A percentile compares a stretch with the other conserved stretches of the same genome.
phyloP scores from a whole-genome alignment of 2,329 filamentous ascomycete genomes.

The Fusarium buharicum region DNA sequence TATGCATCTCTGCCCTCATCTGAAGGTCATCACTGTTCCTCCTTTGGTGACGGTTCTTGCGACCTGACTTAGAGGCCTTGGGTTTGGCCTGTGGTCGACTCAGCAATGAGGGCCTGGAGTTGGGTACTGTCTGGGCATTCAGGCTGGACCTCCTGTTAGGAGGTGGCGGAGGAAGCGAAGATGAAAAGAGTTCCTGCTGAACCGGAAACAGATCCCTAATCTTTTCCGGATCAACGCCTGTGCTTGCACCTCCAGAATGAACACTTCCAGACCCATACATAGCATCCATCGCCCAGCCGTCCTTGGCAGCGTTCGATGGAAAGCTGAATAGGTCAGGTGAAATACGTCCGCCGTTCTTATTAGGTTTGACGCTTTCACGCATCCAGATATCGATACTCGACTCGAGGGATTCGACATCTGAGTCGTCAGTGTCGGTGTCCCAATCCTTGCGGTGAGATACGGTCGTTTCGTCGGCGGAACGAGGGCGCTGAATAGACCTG shows the following conservation, averaged over 20 bases:
- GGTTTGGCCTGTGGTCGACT: constrained; percentile 31
- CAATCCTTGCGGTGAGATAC: constrained; percentile 56
- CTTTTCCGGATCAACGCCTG: constrained; percentile 52
- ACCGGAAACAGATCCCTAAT: constrained; percentile 59
- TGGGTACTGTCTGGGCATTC: constrained; percentile 57
- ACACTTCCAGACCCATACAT: constrained; percentile 55
- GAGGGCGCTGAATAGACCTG: constrained; percentile 53
- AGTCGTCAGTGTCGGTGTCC: constrained; percentile 57
- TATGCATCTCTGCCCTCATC: constrained; percentile 41
- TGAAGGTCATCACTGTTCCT: constrained; percentile 49
- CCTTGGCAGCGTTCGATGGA: constrained; percentile 52
- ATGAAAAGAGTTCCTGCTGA: constrained; percentile 53
- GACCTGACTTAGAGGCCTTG: constrained; percentile 31
- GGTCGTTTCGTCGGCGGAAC: constrained; percentile 60
- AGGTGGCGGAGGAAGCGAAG: constrained; percentile 56
- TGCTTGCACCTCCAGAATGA: constrained; percentile 39
- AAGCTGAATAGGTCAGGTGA: constrained; percentile 68
- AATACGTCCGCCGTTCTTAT: constrained; percentile 41
- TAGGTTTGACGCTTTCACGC: constrained; percentile 61
- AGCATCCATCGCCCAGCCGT: constrained; percentile 59
- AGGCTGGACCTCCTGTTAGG: constrained; percentile 66
- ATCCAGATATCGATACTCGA: constrained; percentile 69
- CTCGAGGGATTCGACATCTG: constrained; percentile 55
- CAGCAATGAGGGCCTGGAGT: constrained; percentile 27
- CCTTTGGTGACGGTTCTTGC: constrained; percentile 33